A percentile compares a stretch with the other conserved stretches of the same genome.
Evolutionary conservation across 306 rosid genomes (phyloP).

Genomic region (Corylus heterophylla): DNA sequence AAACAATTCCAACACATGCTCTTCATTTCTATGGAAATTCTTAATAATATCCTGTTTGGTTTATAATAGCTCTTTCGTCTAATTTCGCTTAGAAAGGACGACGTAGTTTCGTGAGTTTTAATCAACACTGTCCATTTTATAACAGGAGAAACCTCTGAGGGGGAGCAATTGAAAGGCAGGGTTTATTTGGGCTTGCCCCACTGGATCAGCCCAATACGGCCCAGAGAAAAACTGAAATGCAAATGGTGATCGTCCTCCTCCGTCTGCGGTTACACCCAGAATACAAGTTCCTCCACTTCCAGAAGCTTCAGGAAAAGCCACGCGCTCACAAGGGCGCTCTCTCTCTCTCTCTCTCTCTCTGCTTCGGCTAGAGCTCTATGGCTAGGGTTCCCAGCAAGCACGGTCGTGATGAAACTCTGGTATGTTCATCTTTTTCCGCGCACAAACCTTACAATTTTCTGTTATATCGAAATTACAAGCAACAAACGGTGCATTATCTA

Average conservation of each 20-base stretch:
- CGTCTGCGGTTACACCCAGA: background rate
- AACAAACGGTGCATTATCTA: background rate
- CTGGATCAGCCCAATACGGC: background rate
- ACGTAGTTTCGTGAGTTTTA: too few species aligned
- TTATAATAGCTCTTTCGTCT: too few species aligned
- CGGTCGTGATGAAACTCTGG: conserved; percentile 53
- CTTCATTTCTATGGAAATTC: too few species aligned
- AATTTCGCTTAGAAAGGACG: too few species aligned
- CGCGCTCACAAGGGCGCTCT: background rate
- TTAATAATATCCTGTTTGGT: too few species aligned
- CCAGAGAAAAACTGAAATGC: background rate
- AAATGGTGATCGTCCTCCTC: background rate
- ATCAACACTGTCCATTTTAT: too few species aligned
- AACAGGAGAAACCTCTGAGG: too few species aligned
- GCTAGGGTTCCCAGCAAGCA: conserved; percentile 53
- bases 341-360: background rate
- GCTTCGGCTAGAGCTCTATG: conserved; percentile 26
- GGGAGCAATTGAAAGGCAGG: background rate
- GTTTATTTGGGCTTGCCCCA: background rate
- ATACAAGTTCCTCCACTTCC: background rate
- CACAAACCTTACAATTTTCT: background rate
- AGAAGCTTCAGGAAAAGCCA: background rate
- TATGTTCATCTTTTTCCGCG: conserved; percentile 4
- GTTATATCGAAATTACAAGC: background rate
- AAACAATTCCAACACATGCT: too few species aligned